Evolutionary conservation across 2,329 filamentous ascomycete species (phyloP).

Genomic region (Verruconis gallopava): DNA sequence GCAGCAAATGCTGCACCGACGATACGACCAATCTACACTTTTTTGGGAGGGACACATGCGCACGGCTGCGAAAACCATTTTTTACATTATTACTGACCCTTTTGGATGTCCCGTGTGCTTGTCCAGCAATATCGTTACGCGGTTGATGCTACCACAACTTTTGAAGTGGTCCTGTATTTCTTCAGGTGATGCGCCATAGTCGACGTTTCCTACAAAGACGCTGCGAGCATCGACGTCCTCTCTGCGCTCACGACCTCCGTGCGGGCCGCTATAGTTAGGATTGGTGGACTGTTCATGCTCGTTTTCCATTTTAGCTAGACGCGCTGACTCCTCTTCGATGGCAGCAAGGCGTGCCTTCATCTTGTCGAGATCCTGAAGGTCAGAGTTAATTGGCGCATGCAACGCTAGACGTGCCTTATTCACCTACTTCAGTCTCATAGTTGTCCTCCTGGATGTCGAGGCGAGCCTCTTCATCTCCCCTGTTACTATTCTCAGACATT

Average conservation of each 20-base stretch:
- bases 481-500: constrained; percentile 13
- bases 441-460: constrained; percentile 21
- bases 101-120: constrained; percentile 99
- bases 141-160: constrained; percentile 92
- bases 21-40: too few relatives aligned
- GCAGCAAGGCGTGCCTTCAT: constrained; percentile 42
- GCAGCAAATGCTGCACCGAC: too few relatives aligned
- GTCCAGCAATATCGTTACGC: constrained; percentile 91
- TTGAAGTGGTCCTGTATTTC: constrained; percentile 98
- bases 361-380: constrained; percentile 15
- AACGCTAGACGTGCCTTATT: background rate
- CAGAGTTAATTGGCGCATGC: constrained; percentile 9
- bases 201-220: constrained; percentile 97
- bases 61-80: too few relatives aligned
- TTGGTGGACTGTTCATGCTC: constrained; percentile 43
- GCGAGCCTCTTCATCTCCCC: constrained; percentile 12
- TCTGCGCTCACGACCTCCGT: constrained; percentile 74
- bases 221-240: constrained; percentile 91
- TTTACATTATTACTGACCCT: constrained; percentile 52
- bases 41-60: too few relatives aligned
- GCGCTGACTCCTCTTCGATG: constrained; percentile 45
- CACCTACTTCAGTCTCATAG: constrained; percentile 23
- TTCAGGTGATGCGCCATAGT: constrained; percentile 92
- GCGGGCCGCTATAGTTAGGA: background rate
- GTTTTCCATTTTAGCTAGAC: constrained; percentile 54